Evolutionary conservation across 108 stramenopile genomes (phyloP), one percentile per base, ranked within the genome.

Genomic region (Nitzschia sp.): DNA sequence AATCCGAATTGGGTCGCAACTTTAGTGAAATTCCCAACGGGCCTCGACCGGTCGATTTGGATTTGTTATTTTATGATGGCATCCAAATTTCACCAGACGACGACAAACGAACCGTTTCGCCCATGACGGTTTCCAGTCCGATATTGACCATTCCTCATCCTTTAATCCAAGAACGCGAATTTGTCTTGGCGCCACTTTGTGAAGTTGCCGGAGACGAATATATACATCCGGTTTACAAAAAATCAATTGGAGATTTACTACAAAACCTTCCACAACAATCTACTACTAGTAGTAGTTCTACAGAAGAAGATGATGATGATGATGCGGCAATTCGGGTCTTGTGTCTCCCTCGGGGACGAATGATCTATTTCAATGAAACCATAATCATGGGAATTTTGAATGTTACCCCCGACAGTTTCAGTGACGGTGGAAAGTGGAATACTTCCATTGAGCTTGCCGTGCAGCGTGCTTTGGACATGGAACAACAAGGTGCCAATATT

Each of bases 331-430:
- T 74, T 13, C 55, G 80, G 35, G 77, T 91, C 8, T 21, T 88
- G n/a, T 93, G 97, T 15, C 62, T 96, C 6, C 89, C 85, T 8
- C 70, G 87, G 33, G 72, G 70, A 57, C 82, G 94, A 17, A 74
- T 85, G 71, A 54, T 96, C 1, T 32, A 48, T 17, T 85, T 93
- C 65, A 83, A 92, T 56, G 67, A 83, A 66, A 88, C 90, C 15
- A 66, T 90, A 15, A 81, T 98, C 58, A 97, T 97, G 96, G 98
- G 97, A 13, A 95, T 99, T 56, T 67, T 99, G 9, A 99, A 99
- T 78, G 87, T 95, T 0, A 99, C 98, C 11, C 98, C 98, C 24
- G 98, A 99, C 64, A 92, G 90, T 64, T 99, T 99, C 68, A 93
- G 91, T 72, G 98, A 99, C 70, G 98, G 98, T 38, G 98, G 98